A percentile compares a stretch with the other conserved stretches of the same genome.
These are phyloP conservation scores for Fusarium sublunatum DNA, from an alignment of 2,329 filamentous ascomycete genomes.

Conservation along the genomic window DNA sequence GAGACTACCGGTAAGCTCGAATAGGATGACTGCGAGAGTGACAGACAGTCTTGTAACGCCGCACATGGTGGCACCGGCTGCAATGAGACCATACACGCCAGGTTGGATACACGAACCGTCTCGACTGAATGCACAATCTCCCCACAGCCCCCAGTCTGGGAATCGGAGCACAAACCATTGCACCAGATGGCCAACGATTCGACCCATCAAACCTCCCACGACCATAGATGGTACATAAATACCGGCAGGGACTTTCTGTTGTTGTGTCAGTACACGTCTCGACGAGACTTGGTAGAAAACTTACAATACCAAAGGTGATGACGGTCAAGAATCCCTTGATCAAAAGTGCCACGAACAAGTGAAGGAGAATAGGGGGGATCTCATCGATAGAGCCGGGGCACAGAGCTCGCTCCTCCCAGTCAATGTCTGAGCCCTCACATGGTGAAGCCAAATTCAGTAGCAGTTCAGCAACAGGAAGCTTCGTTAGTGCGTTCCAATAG, in stretches of 20 bases:
- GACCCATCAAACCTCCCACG: slow-evolving; percentile 90
- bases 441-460: slow-evolving; percentile 91
- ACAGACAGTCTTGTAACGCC: slow-evolving; percentile 94
- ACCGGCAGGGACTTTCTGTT: slow-evolving; percentile 87
- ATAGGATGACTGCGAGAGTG: slow-evolving; percentile 92
- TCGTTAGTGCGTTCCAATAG: slow-evolving; percentile 94
- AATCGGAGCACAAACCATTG: slow-evolving; percentile 83
- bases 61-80: slow-evolving; percentile 97
- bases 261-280: slow-evolving; percentile 31
- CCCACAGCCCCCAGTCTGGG: slow-evolving; percentile 78
- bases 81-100: slow-evolving; percentile 95
- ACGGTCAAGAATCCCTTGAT: slow-evolving; percentile 91
- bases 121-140: slow-evolving; percentile 74
- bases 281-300: slow-evolving; percentile 45
- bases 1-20: slow-evolving; percentile 93
- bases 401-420: slow-evolving; percentile 75
- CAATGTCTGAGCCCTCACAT: slow-evolving; percentile 76
- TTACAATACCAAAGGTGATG: slow-evolving; percentile 88
- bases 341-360: slow-evolving; percentile 81
- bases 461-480: slow-evolving; percentile 88
- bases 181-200: slow-evolving; percentile 85
- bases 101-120: slow-evolving; percentile 90
- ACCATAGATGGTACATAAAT: slow-evolving; percentile 99
- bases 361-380: slow-evolving; percentile 80
- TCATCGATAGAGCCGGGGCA: slow-evolving; percentile 79